Evolutionary conservation across 2,329 filamentous ascomycete genomes (phyloP).

Genomic region (Mariannaea elegans): DNA sequence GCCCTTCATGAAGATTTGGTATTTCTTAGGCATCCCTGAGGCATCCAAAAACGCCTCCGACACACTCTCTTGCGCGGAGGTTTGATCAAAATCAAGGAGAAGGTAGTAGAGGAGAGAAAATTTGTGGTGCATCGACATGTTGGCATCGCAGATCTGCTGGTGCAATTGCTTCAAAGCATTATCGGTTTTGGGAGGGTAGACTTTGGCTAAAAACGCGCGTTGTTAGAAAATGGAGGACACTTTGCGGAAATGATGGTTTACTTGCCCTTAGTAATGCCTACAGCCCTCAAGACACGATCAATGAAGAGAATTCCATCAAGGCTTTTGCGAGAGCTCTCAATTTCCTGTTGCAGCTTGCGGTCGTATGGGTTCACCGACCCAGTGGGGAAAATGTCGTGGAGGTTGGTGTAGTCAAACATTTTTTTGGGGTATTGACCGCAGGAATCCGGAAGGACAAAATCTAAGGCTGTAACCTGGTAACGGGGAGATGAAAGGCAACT

Average conservation of each 20-base stretch:
- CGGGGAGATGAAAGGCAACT: constrained; percentile 3
- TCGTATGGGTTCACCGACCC: constrained; percentile 70
- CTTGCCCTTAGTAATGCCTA: constrained; percentile 75
- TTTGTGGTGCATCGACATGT: constrained; percentile 77
- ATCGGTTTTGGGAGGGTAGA: constrained; percentile 79
- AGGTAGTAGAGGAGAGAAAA: constrained; percentile 86
- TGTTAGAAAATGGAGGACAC: not conserved
- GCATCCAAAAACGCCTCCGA: constrained; percentile 66
- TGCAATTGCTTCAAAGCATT: constrained; percentile 74
- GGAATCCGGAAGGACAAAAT: not conserved
- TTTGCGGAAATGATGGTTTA: rapidly evolving
- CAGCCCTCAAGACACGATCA: constrained; percentile 76
- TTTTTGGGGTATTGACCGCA: constrained; percentile 7
- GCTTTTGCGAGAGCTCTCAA: constrained; percentile 71
- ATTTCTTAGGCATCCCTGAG: constrained; percentile 76
- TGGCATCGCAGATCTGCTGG: constrained; percentile 71
- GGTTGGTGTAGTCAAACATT: constrained; percentile 73
- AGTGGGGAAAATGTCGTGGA: constrained; percentile 72
- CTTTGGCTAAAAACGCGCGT: constrained; percentile 56
- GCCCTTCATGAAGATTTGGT: constrained; percentile 82
- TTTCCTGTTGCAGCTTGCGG: constrained; percentile 67
- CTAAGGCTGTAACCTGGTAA: constrained; percentile 12
- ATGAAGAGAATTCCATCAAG: constrained; percentile 80
- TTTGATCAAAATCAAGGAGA: constrained; percentile 75
- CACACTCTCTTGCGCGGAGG: constrained; percentile 58